These are phyloP conservation scores for Fomitopsis palustris DNA, from an alignment of 1,284 basidiomycete genomes.

Conservation along the genomic window DNA sequence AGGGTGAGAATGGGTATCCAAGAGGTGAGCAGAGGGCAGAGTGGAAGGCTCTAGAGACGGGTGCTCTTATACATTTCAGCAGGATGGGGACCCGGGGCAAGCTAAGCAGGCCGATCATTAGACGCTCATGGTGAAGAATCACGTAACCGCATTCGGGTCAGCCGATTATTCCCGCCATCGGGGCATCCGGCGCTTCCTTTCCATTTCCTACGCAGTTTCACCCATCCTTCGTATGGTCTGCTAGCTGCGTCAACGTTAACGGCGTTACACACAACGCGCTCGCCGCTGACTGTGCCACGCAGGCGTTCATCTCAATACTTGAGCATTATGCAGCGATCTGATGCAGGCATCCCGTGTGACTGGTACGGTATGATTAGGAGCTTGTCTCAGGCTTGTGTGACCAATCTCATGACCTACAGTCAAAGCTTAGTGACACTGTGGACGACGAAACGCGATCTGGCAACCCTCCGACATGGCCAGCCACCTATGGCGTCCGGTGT, in stretches of 20 bases:
- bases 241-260: neutral
- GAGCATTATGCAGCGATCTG: neutral
- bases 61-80: neutral
- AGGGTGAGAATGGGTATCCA: neutral
- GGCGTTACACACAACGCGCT: neutral
- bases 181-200: neutral
- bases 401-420: conserved; percentile 6
- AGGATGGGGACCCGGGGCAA: neutral
- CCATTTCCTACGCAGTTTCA: neutral
- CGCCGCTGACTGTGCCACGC: too few relatives aligned
- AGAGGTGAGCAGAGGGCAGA: neutral
- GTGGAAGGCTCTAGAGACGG: neutral
- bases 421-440: neutral
- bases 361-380: neutral
- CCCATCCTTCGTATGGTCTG: neutral
- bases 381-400: conserved; percentile 5
- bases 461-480: neutral
- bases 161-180: neutral
- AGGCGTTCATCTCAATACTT: neutral
- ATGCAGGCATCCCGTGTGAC: neutral
- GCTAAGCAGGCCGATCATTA: neutral
- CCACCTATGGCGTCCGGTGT: neutral
- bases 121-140: neutral
- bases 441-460: neutral
- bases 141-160: neutral